Base-by-base conservation (phyloP, 805 yeast genomes). In the Cyberlindnera suaveolens region DNA sequence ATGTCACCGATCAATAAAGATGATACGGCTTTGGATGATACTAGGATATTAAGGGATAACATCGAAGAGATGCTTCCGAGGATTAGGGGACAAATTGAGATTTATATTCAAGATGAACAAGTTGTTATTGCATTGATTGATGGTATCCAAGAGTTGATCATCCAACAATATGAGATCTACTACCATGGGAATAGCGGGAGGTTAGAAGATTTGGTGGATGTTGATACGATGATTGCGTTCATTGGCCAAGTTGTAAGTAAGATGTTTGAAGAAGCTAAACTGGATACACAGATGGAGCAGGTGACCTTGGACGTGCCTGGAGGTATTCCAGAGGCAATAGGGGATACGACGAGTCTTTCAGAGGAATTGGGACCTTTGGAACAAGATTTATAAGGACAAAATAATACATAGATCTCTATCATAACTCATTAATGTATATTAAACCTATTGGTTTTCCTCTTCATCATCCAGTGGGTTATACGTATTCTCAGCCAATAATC, bases 401-500 rank as follows among this genome's bases (percentile, higher is more conserved):
- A 3, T 23, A 23, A 23, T 23, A 23, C 27, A 23, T 23, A 10
- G 4, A 23, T 23, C 23, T 5, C 6, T 20, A 5, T 5, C 6
- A 23, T 23, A 23, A 9, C 5, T 23, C 27, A 23, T 23, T 10
- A 23, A 23, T 9, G 27, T 23, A 10, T 23, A 23, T 23, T 9
- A 10, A 23, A 23, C 13, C 27, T 23, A 8, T 23, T 23, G 11
- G 27, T 29, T 27, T 53, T 64, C 52, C 15, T 66, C 80, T 42
- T 82, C 90, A 14, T 82, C 95, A 20, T 85, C 91, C 48, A 82
- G 62, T 3, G 96, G 93, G 54, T 86, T 82, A 64, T 85, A 91
- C 2, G 91, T 80, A 59, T 91, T 93, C 61, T 85, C 80, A 2
- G 95, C 80, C 19, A 91, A 68, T 47, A 88, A 64, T 47, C 78